Conservation (phyloP, 257 asterid species). For the Solanum dulcamara region DNA sequence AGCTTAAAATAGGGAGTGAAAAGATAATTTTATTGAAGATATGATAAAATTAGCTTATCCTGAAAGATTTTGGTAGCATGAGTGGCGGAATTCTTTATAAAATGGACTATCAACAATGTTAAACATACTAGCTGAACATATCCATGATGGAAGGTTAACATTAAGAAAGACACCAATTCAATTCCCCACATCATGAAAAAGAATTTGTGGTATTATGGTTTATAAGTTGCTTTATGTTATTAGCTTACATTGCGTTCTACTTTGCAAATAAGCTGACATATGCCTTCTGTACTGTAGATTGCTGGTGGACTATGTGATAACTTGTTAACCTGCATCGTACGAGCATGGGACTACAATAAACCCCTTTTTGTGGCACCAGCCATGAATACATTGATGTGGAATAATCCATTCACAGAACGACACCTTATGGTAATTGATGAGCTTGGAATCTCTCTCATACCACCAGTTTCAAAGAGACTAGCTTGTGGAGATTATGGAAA, state of each 20-base stretch:
- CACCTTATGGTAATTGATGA: constrained; percentile 67
- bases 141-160: not conserved
- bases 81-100: not conserved
- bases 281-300: constrained; percentile 25
- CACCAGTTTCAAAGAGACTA: constrained; percentile 64
- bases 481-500: constrained; percentile 92
- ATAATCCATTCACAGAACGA: constrained; percentile 68
- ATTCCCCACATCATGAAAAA: not conserved
- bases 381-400: constrained; percentile 92
- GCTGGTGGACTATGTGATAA: constrained; percentile 93
- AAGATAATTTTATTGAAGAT: not conserved
- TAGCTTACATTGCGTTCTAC: not conserved
- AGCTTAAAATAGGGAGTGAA: not conserved
- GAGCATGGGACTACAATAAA: constrained; percentile 86
- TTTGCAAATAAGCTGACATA: not conserved
- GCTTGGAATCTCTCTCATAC: constrained; percentile 75
- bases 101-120: not conserved
- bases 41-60: not conserved
- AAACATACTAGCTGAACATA: not conserved
- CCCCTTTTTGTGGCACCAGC: constrained; percentile 88
- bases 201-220: not conserved
- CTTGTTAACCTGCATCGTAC: constrained; percentile 74
- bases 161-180: not conserved
- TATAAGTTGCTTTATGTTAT: not conserved
- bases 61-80: not conserved